Evolutionary conservation across 352 stramenopile genomes (phyloP), one percentile per base, ranked within the genome.

Genomic region (Phytophthora tubulina): DNA sequence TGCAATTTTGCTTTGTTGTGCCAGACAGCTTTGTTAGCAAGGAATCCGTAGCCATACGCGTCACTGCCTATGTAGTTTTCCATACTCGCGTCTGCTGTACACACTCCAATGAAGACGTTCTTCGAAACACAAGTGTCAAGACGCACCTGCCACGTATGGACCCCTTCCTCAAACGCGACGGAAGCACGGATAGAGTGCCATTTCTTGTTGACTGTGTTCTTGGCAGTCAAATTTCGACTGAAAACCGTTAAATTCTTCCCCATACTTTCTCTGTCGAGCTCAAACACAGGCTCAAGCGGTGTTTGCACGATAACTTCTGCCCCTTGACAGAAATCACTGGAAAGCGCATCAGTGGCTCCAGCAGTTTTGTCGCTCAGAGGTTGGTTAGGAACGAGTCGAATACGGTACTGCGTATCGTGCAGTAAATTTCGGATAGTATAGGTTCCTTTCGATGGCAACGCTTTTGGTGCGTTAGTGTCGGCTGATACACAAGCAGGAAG

Each of bases 1-100:
- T 95, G 80, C 17, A 97, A 50, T 53, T 97, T 97, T 44, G 73
- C 83, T 63, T 98, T 98, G 80, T 97, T 97, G 70, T 97, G 90
- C 93, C 93, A 98, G 15, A 98, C 76, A 0, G 93, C 92, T 42
- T 95, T 97, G 72, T 97, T 98, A 1, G 93, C 92, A 3, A 98
- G 74, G 60, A 96, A 98, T 3, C 90, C 93, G 75, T 96, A 98
- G n/a, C 93, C 92, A 42, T 80, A 89, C 0, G 76, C 79, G 46
- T 98, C 93, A 61, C 86, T 96, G 15, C 93, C 93, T 33, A 98
- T 80, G 63, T 98, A 98, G 66, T 97, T 97, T 17, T 97, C 88
- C 38, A 97, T 75, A 13, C 67, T 86, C 5, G 86, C 88, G 8
- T 96, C 76, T 3, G 62, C 72, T 0, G 82, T 93, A 36, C 85